Evolutionary conservation across 306 rosid genomes (phyloP), one percentile per base, ranked within the genome.

Genomic region (Glycine latifolia): DNA sequence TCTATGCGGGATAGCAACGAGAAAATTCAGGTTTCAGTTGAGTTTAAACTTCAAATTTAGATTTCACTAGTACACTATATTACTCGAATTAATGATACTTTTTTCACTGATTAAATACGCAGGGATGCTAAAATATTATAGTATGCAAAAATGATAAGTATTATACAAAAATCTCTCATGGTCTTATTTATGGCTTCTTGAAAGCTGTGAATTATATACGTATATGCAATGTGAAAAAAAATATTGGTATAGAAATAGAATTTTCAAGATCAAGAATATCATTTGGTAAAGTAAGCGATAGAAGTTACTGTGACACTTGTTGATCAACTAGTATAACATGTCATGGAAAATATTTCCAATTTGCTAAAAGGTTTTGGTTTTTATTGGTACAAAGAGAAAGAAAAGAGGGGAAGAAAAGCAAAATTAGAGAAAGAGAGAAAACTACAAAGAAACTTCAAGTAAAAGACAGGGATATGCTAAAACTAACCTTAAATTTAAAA

Each of bases 361-460:
- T 16, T 76, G 7, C 15, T 46, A 33, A 60, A 10, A 61, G n/a
- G 31, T 31, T 75, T 60, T 26, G 41, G 41, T 60, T 76, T 43
- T 76, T 41, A 8, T 74, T 74, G 41, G 6, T 39, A 16, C 67
- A 55, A 16, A 33, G 15, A 62, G 8, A 35, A 61, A 31, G 53
- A 43, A n/a, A 43, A 44, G 73, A 16, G 7, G 8, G 49, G 4
- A 66, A 60, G 39, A 43, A 44, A 68, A 9, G 37, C 2, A 67
- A 67, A 12, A 35, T 62, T 62, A 33, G 11, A 41, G 72, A 41
- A 67, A 67, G 13, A 41, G 49, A 46, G 31, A 66, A 35, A 66
- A 14, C 20, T 61, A 61, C 6, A 61, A 10, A 17, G 72, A 41
- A 67, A 43, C 35, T 67, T 67, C 14, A 67, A 43, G 73, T 67